Base-by-base conservation (phyloP, 148 eudicot genomes). In the Vaccinium corymbosum region DNA sequence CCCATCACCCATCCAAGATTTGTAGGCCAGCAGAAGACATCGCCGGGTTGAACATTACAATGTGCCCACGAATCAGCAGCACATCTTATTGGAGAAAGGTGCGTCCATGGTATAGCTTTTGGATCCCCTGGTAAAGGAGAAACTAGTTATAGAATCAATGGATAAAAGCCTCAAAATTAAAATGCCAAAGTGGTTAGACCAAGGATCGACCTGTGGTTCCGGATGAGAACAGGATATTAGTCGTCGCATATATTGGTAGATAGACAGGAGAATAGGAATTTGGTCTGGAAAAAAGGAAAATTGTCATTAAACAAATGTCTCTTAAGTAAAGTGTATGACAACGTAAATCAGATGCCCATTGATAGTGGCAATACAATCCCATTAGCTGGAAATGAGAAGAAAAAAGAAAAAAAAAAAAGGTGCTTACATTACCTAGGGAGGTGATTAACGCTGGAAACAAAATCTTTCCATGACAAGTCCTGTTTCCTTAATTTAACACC, bases 1-100 rank as follows among this genome's bases (percentile, higher is more conserved):
- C 99, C 99, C 93, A 97, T 90, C 87, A 97, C 93, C 99, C 99
- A 97, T 72, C 99, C 99, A 86, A 97, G 87, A 92, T 89, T 97
- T 86, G 99, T 94, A 2, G 99, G 99, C 98, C 98, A 97, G 84
- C 99, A 96, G 81, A 87, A 81, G 48, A 94, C 85, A 86, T 92
- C 96, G 79, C 97, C 95, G 35, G 89, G 61, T 83, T 89, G 91
- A 80, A 90, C 25, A 89, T 93, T 91, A 59, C 83, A 3, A 91
- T 91, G 97, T 46, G 96, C 93, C 99, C 97, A 97, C 29, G 88
- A 64, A 79, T 97, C 99, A 86, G 93, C 92, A 78, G 95, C 93
- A 89, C 90, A 83, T 87, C 95, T 93, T 74, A 97, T 93, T 6
- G 99, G 98, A 87, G 97, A 90, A 78, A 94, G 84, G 35, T 97